Base-by-base conservation (phyloP, 1,139 yeast genomes). In the Eremothecium cymbalariae region DNA sequence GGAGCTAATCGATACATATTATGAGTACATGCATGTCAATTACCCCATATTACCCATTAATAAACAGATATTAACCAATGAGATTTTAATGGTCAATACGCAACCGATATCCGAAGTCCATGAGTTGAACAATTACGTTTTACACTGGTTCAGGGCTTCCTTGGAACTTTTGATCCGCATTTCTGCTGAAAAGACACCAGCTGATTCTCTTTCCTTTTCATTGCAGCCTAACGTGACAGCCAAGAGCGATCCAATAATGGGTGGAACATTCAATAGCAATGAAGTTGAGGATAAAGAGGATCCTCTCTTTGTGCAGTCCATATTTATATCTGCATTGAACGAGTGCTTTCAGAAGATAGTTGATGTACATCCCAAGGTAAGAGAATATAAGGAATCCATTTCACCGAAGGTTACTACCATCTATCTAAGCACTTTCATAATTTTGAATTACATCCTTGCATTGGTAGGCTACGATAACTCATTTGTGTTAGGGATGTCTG, bases 21-120 rank as follows among this genome's bases (percentile, higher is more conserved):
- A 75, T 49, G 55, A 65, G 18, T 68, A 64, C 35, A 65, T 75
- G 44, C 85, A 78, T 48, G 49, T 57, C 1, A 65, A 64, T 18
- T 70, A 76, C 49, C 83, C 85, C 5, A 60, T 78, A 0, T 59
- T 79, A 16, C 79, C 83, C 1, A 57, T 68, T 39, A 65, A 68
- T 42, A 66, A 65, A 36, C 55, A 49, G 26, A 62, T 57, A 4
- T 50, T 65, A 25, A 53, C 55, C 2, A 51, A 53, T 33, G 57
- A 51, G 9, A 60, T 60, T 17, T 41, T 62, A 13, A 29, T 62
- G 12, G 45, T 59, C 5, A 55, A 63, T 28, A 62, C 59, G 3
- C 59, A 54, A 25, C 48, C 56, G 36, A 39, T 52, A 16, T 49
- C 56, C n/a, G 51, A 52, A 18, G 54, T 63, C 6, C 57, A 64